A percentile compares a stretch with the other conserved stretches of the same genome.
Conservation (phyloP, 2,329 filamentous ascomycete genomes). For the Fonsecaea erecta region DNA sequence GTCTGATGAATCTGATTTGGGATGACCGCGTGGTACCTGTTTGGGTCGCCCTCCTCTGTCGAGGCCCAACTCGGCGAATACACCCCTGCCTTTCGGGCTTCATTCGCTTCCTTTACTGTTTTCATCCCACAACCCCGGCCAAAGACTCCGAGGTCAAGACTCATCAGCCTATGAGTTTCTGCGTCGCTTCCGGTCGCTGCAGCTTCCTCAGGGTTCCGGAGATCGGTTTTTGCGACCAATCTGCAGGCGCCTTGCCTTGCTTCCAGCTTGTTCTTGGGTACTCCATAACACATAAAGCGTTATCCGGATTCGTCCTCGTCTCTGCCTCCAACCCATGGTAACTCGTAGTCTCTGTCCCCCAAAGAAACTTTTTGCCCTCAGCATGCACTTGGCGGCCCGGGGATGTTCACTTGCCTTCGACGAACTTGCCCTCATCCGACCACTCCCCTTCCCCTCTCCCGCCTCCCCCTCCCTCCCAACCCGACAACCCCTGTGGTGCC, state of each 20-base stretch:
- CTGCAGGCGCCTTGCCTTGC: neutral
- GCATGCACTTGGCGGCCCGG: neutral
- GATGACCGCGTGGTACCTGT: constrained; percentile 8
- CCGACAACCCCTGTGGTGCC: neutral
- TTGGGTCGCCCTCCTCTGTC: constrained; percentile 2
- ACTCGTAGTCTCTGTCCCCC: neutral
- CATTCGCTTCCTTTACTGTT: constrained; percentile 19
- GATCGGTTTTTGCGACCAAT: constrained; percentile 6
- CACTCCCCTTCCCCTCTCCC: neutral
- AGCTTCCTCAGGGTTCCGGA: neutral
- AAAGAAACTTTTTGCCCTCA: neutral
- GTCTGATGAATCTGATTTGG: constrained; percentile 19
- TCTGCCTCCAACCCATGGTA: neutral
- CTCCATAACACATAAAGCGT: constrained; percentile 15
- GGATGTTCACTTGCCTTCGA: neutral
- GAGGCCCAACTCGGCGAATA: constrained; percentile 12
- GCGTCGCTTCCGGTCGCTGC: neutral
- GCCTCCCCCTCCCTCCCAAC: neutral
- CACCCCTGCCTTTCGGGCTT: constrained; percentile 13
- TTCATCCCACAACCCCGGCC: constrained; percentile 16
- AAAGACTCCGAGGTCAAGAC: constrained; percentile 8
- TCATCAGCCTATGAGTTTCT: neutral
- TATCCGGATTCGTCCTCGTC: constrained; percentile 21
- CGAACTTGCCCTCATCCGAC: neutral
- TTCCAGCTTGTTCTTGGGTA: neutral